Base-by-base conservation (phyloP, 2,329 filamentous ascomycete genomes). In the Penicillium thymicola region DNA sequence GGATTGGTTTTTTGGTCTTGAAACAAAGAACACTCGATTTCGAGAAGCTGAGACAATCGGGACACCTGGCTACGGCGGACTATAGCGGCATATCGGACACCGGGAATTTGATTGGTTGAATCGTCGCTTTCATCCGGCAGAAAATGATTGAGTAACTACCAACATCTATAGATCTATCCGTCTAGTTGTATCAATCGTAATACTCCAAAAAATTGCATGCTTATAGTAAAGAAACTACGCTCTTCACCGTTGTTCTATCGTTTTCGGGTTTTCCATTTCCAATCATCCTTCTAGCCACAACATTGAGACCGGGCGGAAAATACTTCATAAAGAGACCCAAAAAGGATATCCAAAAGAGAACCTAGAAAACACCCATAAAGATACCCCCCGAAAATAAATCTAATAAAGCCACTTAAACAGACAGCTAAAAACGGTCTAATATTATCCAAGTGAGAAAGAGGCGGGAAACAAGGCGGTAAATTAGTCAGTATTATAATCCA, bases 1-100 rank as follows among this genome's bases (percentile, higher is more conserved):
- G 44, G 23, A 43, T 9, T 50, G 23, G 18, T 30, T 30, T 50
- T 55, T 51, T 18, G 27, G 28, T 30, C 23, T 21, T 18, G 45
- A 43, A 11, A 54, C 52, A 54, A 54, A 54, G 52, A 50, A 42
- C 38, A 23, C 23, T 49, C 32, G 21, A n/a, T 41, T 45, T 41
- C 28, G 43, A 40, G 32, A 41, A 32, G 50, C 51, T 46, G 40
- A 47, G 50, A 51, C 43, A 45, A 34, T 49, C 32, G 21, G 54
- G 34, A 51, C 43, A 32, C 23, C 25, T 23, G 28, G 43, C 43
- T 34, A 46, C 43, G 43, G 43, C 8, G 28, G 43, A 4, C 4
- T 5, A 46, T 11, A 46, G 28, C 13, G 43, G 8, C 43, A 23
- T 16, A 23, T 46, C 18, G 13, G 18, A 34, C 28, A 23, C 0